Conservation (phyloP, 2,329 filamentous ascomycete species). For the Rugonectria rugulosa region DNA sequence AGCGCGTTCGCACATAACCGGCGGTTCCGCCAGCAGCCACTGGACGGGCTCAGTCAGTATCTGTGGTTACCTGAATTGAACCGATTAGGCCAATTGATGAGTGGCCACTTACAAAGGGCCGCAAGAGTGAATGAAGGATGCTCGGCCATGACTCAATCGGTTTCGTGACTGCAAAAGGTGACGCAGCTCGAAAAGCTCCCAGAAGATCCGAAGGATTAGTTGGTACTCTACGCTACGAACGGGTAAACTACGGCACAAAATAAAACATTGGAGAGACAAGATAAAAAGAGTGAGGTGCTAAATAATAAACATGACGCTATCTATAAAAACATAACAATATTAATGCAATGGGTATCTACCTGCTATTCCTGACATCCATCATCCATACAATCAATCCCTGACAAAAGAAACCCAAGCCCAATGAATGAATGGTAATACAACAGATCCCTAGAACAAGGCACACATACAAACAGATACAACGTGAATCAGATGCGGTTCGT, state of each 20-base stretch:
- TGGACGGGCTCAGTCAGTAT: not conserved
- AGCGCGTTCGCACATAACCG: constrained; percentile 37
- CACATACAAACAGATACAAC: not conserved
- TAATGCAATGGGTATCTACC: constrained; percentile 14
- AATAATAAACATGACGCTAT: constrained; percentile 1
- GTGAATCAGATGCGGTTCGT: constrained; percentile 37
- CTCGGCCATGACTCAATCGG: constrained; percentile 43
- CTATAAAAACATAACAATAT: not conserved
- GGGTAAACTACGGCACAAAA: not conserved
- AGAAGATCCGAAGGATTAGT: not conserved
- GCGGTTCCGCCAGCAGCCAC: constrained; percentile 37
- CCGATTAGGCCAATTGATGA: rapidly evolving
- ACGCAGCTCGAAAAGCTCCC: no score
- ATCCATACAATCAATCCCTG: not conserved
- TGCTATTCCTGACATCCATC: not conserved
- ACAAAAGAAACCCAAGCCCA: not conserved
- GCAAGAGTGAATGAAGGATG: constrained; percentile 52
- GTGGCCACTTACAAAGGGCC: constrained; percentile 47
- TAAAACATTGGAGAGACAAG: no score
- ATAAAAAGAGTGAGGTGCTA: not conserved
- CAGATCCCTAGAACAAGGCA: no score
- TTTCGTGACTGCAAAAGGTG: not conserved
- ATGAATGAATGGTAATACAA: no score
- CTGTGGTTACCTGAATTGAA: not conserved
- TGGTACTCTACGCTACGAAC: not conserved